Evolutionary conservation across 179 eudicot genomes (phyloP).

Genomic region (Silene noctiflora): DNA sequence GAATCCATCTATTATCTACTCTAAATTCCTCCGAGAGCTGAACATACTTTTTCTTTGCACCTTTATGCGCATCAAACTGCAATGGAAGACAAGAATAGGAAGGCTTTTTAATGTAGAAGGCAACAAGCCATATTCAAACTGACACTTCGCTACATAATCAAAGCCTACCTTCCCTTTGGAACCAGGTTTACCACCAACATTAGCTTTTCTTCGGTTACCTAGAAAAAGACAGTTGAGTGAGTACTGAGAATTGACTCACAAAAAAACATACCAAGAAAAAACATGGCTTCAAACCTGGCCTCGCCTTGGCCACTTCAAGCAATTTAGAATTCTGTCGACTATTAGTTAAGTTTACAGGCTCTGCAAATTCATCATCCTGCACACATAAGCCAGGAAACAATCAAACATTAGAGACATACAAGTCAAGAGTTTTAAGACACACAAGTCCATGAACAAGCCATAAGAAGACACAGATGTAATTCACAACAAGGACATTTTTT

Average conservation of each 20-base stretch:
- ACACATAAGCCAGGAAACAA: background rate
- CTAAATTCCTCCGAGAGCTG: conserved; percentile 70
- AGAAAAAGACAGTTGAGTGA: conserved; percentile 16
- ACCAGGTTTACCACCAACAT: conserved; percentile 25
- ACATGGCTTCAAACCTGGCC: conserved; percentile 40
- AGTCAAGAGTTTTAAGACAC: background rate
- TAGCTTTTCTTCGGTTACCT: conserved; percentile 43
- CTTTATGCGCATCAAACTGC: conserved; percentile 49
- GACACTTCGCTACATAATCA: conserved; percentile 18
- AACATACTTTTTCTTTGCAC: conserved; percentile 46
- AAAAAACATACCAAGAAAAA: conserved; percentile 8
- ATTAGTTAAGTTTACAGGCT: conserved; percentile 41
- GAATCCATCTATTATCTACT: conserved; percentile 76
- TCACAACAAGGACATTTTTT: too few relatives aligned
- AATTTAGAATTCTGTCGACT: conserved; percentile 43
- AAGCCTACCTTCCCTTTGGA: conserved; percentile 47
- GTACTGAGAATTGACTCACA: conserved; percentile 12
- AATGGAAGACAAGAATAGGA: conserved; percentile 24
- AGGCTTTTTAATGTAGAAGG: conserved; percentile 23
- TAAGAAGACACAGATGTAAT: too few relatives aligned
- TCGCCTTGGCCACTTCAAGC: conserved; percentile 33
- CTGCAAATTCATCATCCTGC: conserved; percentile 47
- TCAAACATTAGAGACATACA: background rate
- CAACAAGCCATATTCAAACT: conserved; percentile 23
- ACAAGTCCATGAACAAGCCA: background rate